Base-by-base conservation (phyloP, 768 basidiomycete species). In the Dacryopinax primogenitus region DNA sequence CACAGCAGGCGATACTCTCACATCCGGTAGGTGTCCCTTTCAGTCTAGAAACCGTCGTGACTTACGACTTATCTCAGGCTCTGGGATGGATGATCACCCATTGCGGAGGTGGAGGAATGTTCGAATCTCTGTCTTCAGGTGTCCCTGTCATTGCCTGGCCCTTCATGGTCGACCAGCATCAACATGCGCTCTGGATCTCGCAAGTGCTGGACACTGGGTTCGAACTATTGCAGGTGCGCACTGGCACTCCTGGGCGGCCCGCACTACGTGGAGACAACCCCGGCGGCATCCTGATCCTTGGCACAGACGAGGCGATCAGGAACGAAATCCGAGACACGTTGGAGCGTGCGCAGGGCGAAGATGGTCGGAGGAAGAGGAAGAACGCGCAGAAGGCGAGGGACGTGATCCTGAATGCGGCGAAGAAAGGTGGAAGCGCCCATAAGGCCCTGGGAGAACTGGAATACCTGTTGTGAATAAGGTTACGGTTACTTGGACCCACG, bases 81-180 rank as follows among this genome's bases (percentile, higher is more conserved):
- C 66, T 65, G 15, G 71, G 71, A 4, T 71, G 72, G 72, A 69
- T 72, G 62, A 44, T 74, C 6, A 67, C 69, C 3, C 73, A 74
- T 33, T 68, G 70, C 15, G 73, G 73, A 12, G 69, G 70, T 34
- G 72, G 71, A 66, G 69, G 71, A 18, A 64, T 69, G 15, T 65
- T 65, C n/a, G 73, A 74, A 45, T 65, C 71, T 11, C 41, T 74
- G 33, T 36, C 23, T 11, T 63, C 67, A 1, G 72, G 71, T 1
- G 69, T 73, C 11, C 73, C 73, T 0, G 47, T 71, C 62, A 73
- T 73, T 44, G 69, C 68, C 35, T 72, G 73, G 73, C 73, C 73
- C 1, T 70, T 69, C 67, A 51, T 41, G 15, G 72, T 66, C 0
- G 73, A 73, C 62, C 73, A 73, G 47, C 67, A 69, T 15, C 23